Base-by-base conservation (phyloP, 768 basidiomycete species). In the Suillus tomentosus region DNA sequence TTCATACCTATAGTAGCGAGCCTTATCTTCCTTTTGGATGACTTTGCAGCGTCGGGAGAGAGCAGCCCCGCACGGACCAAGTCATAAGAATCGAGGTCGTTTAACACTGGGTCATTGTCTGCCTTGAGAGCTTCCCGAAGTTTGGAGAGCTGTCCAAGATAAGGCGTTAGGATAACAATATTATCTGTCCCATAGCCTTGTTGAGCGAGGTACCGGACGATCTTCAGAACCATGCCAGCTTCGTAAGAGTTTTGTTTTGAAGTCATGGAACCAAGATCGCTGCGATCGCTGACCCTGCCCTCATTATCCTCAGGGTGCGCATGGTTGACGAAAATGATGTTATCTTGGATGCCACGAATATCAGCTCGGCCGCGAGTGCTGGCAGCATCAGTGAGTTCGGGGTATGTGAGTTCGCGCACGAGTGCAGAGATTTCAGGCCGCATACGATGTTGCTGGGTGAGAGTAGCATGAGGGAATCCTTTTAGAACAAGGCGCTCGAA, bases 401-500 rank as follows among this genome's bases (percentile, higher is more conserved):
- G 85, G 65, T 88, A 88, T 0, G 87, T 88, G 13, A 89, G 79
- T 13, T 77, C 64, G 9, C 87, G 81, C 47, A 89, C 79, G 27
- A 87, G 76, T 0, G 78, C 67, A 19, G 87, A 85, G 14, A 89
- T 87, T 65, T 88, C 87, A 1, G 87, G 87, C 7, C 86, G 79
- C 87, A 89, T 89, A 22, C 87, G 82, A 68, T 88, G 87, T 65
- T 89, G 87, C 59, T 79, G 64, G 0, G 65, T 70, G 17, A 89
- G 79, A 0, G 79, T 84, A 55, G 72, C 64, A 69, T 89, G 87
- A 1, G 87, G 87, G 69, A 84, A 88, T 0, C 80, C 81, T 64
- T 80, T 79, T 3, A 84, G 69, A 27, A 87, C 84, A 5, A 88
- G 79, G 14, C 87, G 82, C 66, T 89, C 87, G 68, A 89, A 88